Evolutionary conservation across 2,329 filamentous ascomycete genomes (phyloP).

Genomic region (Ceratocystis diversiconidia): DNA sequence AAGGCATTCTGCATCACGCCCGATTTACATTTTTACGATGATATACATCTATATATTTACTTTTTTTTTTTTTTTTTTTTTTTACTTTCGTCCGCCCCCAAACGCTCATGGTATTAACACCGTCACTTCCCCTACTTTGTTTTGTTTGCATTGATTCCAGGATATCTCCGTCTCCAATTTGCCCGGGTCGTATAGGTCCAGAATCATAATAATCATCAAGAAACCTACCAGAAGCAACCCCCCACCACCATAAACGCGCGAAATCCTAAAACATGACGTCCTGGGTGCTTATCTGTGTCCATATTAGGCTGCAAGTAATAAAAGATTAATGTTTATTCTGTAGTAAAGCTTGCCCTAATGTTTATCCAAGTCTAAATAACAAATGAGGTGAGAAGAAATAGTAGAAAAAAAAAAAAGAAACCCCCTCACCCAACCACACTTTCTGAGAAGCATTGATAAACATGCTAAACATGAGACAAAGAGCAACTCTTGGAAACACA

Average conservation of each 20-base stretch:
- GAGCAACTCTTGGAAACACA: background rate
- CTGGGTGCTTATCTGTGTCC: background rate
- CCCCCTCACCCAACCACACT: background rate
- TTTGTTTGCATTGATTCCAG: no score
- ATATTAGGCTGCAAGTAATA: background rate
- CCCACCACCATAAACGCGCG: background rate
- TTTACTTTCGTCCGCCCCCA: no score
- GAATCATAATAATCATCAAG: no score
- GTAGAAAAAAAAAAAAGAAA: background rate
- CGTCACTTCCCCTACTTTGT: no score
- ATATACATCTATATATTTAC: background rate
- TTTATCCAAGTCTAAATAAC: constrained; percentile 7
- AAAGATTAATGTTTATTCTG: constrained; percentile 1
- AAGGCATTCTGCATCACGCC: constrained; percentile 10
- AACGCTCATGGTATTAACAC: no score
- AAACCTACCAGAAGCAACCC: background rate
- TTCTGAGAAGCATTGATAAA: background rate
- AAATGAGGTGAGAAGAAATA: background rate
- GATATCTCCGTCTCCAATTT: no score
- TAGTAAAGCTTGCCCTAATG: constrained; percentile 7
- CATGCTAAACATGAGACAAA: constrained; percentile 3
- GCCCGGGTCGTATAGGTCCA: no score
- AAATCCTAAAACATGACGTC: background rate
- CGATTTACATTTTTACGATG: no score
- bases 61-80: background rate